These are phyloP conservation scores for Euphorbia celastroides DNA, from an alignment of 441 rosid species.

Conservation along the genomic window DNA sequence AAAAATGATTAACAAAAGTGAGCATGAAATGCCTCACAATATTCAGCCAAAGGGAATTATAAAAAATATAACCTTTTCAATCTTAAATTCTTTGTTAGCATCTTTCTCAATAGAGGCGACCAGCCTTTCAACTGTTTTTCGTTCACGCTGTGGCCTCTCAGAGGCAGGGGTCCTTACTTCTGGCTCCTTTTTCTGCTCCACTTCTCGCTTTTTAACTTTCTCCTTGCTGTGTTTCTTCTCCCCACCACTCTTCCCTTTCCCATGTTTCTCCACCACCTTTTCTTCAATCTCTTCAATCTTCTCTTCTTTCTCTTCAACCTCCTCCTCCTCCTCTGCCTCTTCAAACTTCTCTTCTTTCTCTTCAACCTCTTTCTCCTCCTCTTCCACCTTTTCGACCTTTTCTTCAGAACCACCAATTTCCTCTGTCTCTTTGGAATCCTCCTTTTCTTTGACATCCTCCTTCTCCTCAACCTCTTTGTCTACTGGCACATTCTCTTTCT, in stretches of 20 bases:
- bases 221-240: conserved; percentile 31
- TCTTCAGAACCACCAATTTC: conserved; percentile 1
- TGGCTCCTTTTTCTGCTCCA: conserved; percentile 38
- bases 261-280: conserved; percentile 40
- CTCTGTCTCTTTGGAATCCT: conserved; percentile 8
- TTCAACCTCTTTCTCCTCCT: too few relatives aligned
- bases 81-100: conserved; percentile 58
- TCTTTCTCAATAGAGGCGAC: conserved; percentile 80
- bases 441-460: conserved; percentile 18
- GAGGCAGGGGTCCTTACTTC: conserved; percentile 64
- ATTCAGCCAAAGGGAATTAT: background rate
- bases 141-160: conserved; percentile 91
- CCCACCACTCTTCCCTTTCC: conserved; percentile 36
- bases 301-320: conserved; percentile 14
- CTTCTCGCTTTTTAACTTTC: conserved; percentile 37
- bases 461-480: too few relatives aligned
- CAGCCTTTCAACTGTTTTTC: conserved; percentile 93
- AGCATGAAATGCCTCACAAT: conserved; percentile 10
- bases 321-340: conserved; percentile 16
- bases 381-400: conserved; percentile 6
- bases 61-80: conserved; percentile 80
- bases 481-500: conserved; percentile 18
- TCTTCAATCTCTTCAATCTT: conserved; percentile 31
- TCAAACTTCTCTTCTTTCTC: conserved; percentile 18
- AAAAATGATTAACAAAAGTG: background rate